Conservation (phyloP, 2,329 filamentous ascomycete genomes). For the Penicillium olsonii region DNA sequence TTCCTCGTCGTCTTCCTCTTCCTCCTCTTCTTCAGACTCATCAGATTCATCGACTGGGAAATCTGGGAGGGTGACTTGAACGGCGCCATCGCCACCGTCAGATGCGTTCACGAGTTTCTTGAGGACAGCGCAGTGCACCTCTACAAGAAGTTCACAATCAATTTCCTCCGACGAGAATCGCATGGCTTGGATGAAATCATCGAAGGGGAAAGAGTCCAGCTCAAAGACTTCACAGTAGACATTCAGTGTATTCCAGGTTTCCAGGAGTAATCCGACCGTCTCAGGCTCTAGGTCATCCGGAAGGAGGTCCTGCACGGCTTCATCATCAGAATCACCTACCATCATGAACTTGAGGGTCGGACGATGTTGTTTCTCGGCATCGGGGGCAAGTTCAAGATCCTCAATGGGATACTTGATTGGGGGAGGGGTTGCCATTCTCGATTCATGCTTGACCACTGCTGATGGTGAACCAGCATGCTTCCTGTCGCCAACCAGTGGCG, state of each 20-base stretch:
- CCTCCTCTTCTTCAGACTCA: constrained; percentile 60
- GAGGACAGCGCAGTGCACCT: constrained; percentile 87
- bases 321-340: constrained; percentile 59
- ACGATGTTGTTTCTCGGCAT: constrained; percentile 63
- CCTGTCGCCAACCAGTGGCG: constrained; percentile 35
- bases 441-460: constrained; percentile 50
- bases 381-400: constrained; percentile 77
- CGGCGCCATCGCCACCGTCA: constrained; percentile 68
- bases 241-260: constrained; percentile 95
- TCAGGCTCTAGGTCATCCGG: constrained; percentile 68
- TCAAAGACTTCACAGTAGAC: constrained; percentile 96
- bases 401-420: constrained; percentile 94
- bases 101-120: constrained; percentile 81
- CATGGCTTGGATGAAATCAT: constrained; percentile 91
- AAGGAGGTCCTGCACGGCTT: constrained; percentile 50
- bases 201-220: constrained; percentile 95
- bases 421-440: constrained; percentile 66
- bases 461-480: constrained; percentile 32
- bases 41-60: constrained; percentile 72
- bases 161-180: constrained; percentile 71
- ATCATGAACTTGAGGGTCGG: constrained; percentile 79
- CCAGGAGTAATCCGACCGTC: constrained; percentile 80
- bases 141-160: constrained; percentile 81
- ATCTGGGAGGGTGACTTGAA: constrained; percentile 77
- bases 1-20: constrained; percentile 48